Evolutionary conservation across 305 asterid species (phyloP).

Genomic region (Salvia sclarea): DNA sequence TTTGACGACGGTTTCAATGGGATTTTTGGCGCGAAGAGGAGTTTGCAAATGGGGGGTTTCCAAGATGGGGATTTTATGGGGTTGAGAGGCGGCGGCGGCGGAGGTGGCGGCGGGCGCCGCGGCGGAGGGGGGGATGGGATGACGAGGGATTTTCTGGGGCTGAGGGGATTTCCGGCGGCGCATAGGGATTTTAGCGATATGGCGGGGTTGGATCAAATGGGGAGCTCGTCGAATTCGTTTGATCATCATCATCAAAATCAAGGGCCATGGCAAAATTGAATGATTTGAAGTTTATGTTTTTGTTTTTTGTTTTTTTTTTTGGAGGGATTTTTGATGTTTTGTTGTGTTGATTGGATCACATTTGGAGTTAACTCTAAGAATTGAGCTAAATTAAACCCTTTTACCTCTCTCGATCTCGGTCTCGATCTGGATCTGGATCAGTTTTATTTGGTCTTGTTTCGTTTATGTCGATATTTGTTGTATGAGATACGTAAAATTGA

Average conservation of each 20-base stretch:
- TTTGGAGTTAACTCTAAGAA: neutral
- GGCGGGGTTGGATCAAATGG: conserved; percentile 54
- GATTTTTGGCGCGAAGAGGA: conserved; percentile 35
- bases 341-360: neutral
- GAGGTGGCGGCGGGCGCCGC: conserved; percentile 16
- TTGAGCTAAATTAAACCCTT: neutral
- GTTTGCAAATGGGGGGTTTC: conserved; percentile 27
- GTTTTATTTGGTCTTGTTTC: too few species aligned
- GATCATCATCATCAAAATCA: conserved; percentile 49
- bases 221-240: conserved; percentile 40
- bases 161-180: conserved; percentile 56
- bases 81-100: conserved; percentile 11
- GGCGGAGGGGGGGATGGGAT: conserved; percentile 43
- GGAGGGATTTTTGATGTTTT: conserved; percentile 1
- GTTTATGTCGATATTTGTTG: neutral
- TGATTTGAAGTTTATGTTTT: neutral
- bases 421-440: too few species aligned
- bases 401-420: too few species aligned
- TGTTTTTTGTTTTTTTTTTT: too few species aligned
- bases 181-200: conserved; percentile 50
- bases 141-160: conserved; percentile 70
- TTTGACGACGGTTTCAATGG: conserved; percentile 40
- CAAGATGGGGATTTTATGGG: conserved; percentile 28
- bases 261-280: conserved; percentile 47
- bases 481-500: too few species aligned